Conservation (phyloP, 768 basidiomycete genomes). For the Tulasnella sp. region DNA sequence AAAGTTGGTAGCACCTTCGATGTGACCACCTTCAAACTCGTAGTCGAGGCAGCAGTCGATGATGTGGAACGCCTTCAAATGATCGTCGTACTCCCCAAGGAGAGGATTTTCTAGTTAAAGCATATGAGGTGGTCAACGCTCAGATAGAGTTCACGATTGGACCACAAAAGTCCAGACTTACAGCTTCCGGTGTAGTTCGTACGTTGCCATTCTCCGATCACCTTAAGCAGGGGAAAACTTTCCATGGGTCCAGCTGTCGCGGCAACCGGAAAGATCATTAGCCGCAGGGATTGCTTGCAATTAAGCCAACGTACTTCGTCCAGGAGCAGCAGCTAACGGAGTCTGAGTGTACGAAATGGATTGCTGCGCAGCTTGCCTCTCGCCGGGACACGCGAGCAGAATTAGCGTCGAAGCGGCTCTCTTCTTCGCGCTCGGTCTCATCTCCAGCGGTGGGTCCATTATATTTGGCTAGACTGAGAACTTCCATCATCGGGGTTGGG, state of each 20-base stretch:
- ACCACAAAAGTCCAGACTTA: slow-evolving; percentile 28
- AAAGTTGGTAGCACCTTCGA: slow-evolving; percentile 84
- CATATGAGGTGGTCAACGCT: slow-evolving; percentile 27
- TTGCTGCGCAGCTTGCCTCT: slow-evolving; percentile 31
- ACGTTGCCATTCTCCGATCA: slow-evolving; percentile 93
- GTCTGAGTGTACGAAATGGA: slow-evolving; percentile 38
- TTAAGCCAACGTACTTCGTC: neutral
- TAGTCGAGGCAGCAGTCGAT: slow-evolving; percentile 98
- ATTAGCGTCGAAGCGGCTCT: neutral
- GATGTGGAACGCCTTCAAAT: slow-evolving; percentile 60
- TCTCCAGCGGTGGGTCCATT: neutral
- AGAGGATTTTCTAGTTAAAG: slow-evolving; percentile 64
- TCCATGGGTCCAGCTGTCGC: slow-evolving; percentile 84
- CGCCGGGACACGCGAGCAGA: slow-evolving; percentile 18
- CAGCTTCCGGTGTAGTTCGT: slow-evolving; percentile 72
- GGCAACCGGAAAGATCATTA: slow-evolving; percentile 65
- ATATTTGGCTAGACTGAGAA: neutral
- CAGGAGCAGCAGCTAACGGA: slow-evolving; percentile 34
- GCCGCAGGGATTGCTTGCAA: neutral
- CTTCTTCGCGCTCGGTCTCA: slow-evolving; percentile 7
- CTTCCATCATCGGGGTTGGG: neutral
- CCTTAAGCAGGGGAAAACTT: slow-evolving; percentile 89
- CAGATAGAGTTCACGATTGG: neutral
- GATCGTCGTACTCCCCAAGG: slow-evolving; percentile 54
- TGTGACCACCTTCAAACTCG: slow-evolving; percentile 89